Conservation (phyloP, 768 basidiomycete genomes). For the Amanita brunnescens region DNA sequence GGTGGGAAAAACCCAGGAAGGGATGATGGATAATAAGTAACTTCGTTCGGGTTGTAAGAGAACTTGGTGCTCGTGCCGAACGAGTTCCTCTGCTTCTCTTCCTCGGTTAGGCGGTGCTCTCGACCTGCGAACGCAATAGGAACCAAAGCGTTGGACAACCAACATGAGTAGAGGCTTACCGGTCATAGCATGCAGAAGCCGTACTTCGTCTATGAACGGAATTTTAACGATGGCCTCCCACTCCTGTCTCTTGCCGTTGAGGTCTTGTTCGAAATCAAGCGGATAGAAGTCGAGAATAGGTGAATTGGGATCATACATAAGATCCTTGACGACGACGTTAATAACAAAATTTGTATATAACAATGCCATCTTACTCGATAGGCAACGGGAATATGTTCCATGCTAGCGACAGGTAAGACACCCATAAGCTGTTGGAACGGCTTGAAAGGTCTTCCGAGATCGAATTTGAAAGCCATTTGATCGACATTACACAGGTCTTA, state of each 20-base stretch:
- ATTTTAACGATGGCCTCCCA: constrained; percentile 99
- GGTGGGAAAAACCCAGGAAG: constrained; percentile 93
- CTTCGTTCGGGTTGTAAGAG: constrained; percentile 52
- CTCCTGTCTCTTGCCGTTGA: constrained; percentile 97
- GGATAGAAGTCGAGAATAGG: constrained; percentile 96
- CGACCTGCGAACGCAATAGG: constrained; percentile 40
- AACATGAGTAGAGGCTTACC: constrained; percentile 32
- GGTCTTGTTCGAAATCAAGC: constrained; percentile 78
- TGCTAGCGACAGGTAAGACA: constrained; percentile 86
- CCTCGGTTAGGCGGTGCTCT: constrained; percentile 66
- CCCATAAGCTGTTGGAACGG: constrained; percentile 99
- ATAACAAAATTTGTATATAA: background rate
- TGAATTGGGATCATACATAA: constrained; percentile 81
- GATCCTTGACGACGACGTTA: constrained; percentile 42
- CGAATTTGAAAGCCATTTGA: constrained; percentile 78
- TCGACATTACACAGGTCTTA: constrained; percentile 60
- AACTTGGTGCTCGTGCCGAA: constrained; percentile 81
- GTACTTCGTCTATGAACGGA: constrained; percentile 84
- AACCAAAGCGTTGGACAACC: background rate
- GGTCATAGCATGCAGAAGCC: constrained; percentile 77
- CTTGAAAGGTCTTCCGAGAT: constrained; percentile 80
- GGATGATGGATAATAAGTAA: constrained; percentile 79
- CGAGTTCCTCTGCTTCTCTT: constrained; percentile 68
- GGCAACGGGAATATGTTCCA: constrained; percentile 78
- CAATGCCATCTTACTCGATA: constrained; percentile 51